Conservation (phyloP, 139 green algal species). For the Chlorella ohadii region DNA sequence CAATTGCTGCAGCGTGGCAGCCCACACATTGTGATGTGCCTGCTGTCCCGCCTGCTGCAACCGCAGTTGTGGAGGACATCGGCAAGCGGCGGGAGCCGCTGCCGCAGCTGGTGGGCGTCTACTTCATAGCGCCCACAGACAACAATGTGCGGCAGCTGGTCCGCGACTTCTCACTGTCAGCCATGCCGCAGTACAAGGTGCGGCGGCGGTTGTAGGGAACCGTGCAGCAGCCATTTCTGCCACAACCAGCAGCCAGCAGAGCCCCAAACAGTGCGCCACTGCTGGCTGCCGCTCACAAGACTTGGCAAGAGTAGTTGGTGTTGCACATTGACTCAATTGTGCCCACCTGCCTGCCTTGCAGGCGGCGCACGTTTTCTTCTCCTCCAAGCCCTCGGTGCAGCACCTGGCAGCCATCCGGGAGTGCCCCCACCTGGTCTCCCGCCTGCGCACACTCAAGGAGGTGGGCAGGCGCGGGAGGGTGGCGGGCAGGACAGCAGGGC, state of each 20-base stretch:
- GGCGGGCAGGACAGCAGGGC: background rate
- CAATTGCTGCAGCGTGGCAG: no score
- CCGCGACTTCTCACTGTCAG: conserved; percentile 62
- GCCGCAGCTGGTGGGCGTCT: conserved; percentile 74
- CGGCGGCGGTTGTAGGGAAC: no score
- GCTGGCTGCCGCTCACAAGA: no score
- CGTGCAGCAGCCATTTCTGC: no score
- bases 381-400: conserved; percentile 53
- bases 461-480: conserved; percentile 45
- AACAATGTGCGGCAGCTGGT: conserved; percentile 60
- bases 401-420: conserved; percentile 63
- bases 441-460: conserved; percentile 80
- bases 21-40: no score
- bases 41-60: conserved; percentile 39
- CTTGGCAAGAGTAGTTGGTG: no score
- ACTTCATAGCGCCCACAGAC: conserved; percentile 87
- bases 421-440: conserved; percentile 44
- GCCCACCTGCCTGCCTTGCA: no score
- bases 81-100: conserved; percentile 75
- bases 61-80: conserved; percentile 84
- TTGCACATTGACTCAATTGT: no score
- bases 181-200: conserved; percentile 62
- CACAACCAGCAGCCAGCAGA: no score
- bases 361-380: conserved; percentile 93
- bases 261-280: no score